Evolutionary conservation across 2,329 filamentous ascomycete genomes (phyloP), one percentile per base, ranked within the genome.

Genomic region (Parafenestella ontariensis): DNA sequence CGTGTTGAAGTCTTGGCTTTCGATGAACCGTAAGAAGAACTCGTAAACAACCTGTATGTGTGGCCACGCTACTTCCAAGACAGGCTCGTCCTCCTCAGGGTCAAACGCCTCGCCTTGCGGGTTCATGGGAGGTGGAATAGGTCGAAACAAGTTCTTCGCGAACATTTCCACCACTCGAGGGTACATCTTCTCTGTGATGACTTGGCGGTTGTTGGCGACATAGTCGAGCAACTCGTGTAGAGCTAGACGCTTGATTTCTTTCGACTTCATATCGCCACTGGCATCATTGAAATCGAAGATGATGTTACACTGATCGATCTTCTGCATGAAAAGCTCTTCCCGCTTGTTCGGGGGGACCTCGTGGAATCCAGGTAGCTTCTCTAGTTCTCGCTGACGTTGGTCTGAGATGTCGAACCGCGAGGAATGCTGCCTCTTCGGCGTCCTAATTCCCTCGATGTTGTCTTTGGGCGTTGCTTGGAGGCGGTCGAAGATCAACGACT

Each of bases 241-340:
- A 37, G 95, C 95, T 65, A 99, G 82, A 71, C 95, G 87, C 83
- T 99, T 99, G 83, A 99, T 98, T 79, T 99, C 95, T 81, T 99
- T 99, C 43, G 94, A 96, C 78, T 99, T 99, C 93, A 99, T 98
- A 75, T 99, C 95, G 65, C 89, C 93, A 63, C 91, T 96, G 44
- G 94, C 92, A 77, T 99, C 95, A 75, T 98, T 99, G 81, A 99
- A 99, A 80, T 99, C 95, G 74, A 99, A 99, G 70, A 99, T 99
- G 81, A 99, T 96, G 75, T 99, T 99, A 82, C 95, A 99, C 77
- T 99, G 95, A 71, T 98, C 95, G 67, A 99, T 95, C 83, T 99
- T 99, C 75, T 98, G 93, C 93, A 99, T 97, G 79, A 99, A 99
- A 17, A 99, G 85, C 68, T 98, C 94, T 78, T 97, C 93, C 58